Base-by-base conservation (phyloP, 352 stramenopile species). In the Blastocystis sp. region DNA sequence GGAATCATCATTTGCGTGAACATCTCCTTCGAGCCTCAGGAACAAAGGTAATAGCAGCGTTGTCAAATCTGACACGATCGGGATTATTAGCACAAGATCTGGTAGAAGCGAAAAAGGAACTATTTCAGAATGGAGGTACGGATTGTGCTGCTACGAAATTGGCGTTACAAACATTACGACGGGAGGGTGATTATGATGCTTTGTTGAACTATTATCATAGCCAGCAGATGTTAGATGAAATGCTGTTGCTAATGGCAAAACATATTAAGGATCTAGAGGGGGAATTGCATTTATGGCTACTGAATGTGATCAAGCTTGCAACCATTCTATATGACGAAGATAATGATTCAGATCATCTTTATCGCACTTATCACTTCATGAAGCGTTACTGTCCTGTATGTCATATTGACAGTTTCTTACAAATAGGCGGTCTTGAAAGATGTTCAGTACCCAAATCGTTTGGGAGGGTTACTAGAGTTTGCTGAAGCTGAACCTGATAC, bases 301-400 rank as follows among this genome's bases (percentile, higher is more conserved):
- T 83, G 46, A 83, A 37, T 29, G 54, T 43, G 51, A 83, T 83
- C 29, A 21, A 59, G 35, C 51, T 83, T 32, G 46, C 71, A 14
- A 63, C 27, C 12, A 42, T n/a, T 29, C 49, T 83, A 0, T 83
- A 65, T 42, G 71, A 83, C 0, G 71, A 83, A 19, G 29, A 65
- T 19, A 56, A 43, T 0, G 51, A 83, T 14, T 19, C 49, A n/a
- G 51, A 43, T 29, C 52, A 57, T 35, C 71, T 83, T 32, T 83
- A 67, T 42, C 29, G 49, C 24, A 63, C 52, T 21, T 83, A 83
- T 66, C n/a, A 66, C 29, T 83, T 83, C 54, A 63, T 83, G n/a
- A 52, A 19, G 27, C 71, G 65, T 63, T 63, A 37, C 24, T 19
- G 42, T 27, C 71, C 71, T 11, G 71, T 83, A 63, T 0, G 71